A percentile compares a stretch with the other conserved stretches of the same genome.
Conservation (phyloP, 2,329 filamentous ascomycete genomes). For the Eurotiales sp. region DNA sequence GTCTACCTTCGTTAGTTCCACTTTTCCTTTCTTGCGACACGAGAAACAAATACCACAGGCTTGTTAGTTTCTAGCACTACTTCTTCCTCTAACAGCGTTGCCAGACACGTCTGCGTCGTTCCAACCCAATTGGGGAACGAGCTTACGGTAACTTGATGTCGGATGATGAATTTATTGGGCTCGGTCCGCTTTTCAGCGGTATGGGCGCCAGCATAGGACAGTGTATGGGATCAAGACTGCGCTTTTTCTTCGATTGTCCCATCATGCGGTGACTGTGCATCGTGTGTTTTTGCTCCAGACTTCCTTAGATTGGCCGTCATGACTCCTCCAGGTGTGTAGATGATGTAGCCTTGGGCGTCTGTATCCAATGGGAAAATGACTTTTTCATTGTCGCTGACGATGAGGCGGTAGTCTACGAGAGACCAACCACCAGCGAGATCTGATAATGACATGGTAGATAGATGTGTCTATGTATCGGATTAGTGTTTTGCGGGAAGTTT, state of each 20-base stretch:
- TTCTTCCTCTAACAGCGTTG: neutral
- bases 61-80: neutral
- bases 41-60: no score
- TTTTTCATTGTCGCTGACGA: neutral
- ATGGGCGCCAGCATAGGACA: neutral
- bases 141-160: neutral
- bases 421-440: neutral
- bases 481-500: no score
- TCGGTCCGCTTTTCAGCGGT: neutral
- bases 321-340: neutral
- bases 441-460: no score
- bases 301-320: neutral
- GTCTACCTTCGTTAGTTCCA: neutral
- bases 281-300: neutral
- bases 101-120: neutral
- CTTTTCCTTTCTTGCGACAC: no score
- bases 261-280: neutral
- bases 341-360: neutral
- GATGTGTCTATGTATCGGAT: no score
- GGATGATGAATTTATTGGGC: neutral
- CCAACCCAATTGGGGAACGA: neutral
- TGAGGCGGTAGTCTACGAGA: neutral
- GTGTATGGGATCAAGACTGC: neutral
- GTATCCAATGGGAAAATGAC: neutral
- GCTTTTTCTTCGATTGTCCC: neutral